A percentile compares a stretch with the other conserved stretches of the same genome.
Conservation (phyloP, 169 alveolate species). For the Plasmodium gaboni region DNA sequence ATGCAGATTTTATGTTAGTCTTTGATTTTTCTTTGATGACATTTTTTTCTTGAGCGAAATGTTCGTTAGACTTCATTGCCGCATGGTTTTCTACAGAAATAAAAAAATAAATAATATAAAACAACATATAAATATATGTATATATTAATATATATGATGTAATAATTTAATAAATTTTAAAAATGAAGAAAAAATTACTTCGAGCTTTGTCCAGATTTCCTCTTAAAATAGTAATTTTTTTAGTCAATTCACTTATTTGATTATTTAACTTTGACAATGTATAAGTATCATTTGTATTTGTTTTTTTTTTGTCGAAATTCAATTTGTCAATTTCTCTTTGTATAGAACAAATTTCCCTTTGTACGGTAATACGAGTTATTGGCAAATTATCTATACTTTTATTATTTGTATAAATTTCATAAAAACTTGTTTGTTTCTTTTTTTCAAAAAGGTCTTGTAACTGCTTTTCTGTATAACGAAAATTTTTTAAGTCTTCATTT, state of each 20-base stretch:
- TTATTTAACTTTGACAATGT: constrained; percentile 9
- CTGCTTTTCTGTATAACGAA: constrained; percentile 64
- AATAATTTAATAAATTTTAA: not conserved
- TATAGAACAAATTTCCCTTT: constrained; percentile 65
- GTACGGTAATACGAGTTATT: constrained; percentile 49
- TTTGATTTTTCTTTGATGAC: constrained; percentile 11
- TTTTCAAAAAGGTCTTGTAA: constrained; percentile 56
- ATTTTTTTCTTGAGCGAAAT: constrained; percentile 17
- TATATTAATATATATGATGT: not conserved
- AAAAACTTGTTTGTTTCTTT: constrained; percentile 51
- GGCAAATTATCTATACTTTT: constrained; percentile 54
- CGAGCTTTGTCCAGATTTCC: constrained; percentile 51
- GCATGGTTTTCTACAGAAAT: constrained; percentile 8
- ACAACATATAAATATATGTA: not conserved
- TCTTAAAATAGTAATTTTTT: constrained; percentile 35
- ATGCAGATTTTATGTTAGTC: constrained; percentile 5
- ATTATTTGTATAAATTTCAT: constrained; percentile 50
- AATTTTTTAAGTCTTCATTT: constrained; percentile 72
- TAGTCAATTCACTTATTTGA: constrained; percentile 36
- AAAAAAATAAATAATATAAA: not conserved
- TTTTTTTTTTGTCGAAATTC: constrained; percentile 23
- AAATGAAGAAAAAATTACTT: constrained; percentile 9
- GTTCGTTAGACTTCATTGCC: constrained; percentile 5
- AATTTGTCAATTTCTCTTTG: constrained; percentile 60
- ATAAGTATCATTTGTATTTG: constrained; percentile 13